A percentile compares a stretch with the other conserved stretches of the same genome.
These are phyloP conservation scores for Boletus tylopilopsis DNA, from an alignment of 768 basidiomycete genomes.

Conservation along the genomic window DNA sequence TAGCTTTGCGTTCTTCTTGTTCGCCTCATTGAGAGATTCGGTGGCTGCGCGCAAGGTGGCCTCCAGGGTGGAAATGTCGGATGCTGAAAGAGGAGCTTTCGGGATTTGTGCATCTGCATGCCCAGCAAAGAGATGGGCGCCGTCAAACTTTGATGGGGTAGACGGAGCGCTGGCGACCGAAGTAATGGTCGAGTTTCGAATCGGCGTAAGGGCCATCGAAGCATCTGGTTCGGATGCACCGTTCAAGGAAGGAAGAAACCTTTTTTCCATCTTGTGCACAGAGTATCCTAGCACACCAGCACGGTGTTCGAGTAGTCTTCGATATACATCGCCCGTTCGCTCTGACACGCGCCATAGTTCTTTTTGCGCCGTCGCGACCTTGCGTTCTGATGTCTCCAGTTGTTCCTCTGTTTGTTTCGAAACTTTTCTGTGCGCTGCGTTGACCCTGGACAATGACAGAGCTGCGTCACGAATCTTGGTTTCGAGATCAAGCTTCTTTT, in stretches of 20 bases:
- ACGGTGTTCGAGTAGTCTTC: slow-evolving; percentile 73
- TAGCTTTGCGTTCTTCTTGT: slow-evolving; percentile 59
- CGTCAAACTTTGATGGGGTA: slow-evolving; percentile 66
- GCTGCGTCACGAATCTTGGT: slow-evolving; percentile 89
- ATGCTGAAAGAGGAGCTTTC: slow-evolving; percentile 40
- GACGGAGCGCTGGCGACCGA: slow-evolving; percentile 43
- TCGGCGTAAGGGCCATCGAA: slow-evolving; percentile 53
- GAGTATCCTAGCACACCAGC: slow-evolving; percentile 76
- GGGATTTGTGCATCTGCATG: slow-evolving; percentile 62
- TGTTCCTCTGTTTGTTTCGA: slow-evolving; percentile 69
- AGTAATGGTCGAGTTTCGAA: slow-evolving; percentile 48
- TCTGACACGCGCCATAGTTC: slow-evolving; percentile 70
- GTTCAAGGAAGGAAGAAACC: slow-evolving; percentile 30
- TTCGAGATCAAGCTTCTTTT: slow-evolving; percentile 75
- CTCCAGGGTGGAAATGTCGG: slow-evolving; percentile 53
- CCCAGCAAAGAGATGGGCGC: slow-evolving; percentile 82
- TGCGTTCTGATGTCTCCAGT: slow-evolving; percentile 67
- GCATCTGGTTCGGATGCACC: slow-evolving; percentile 34
- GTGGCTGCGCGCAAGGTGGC: slow-evolving; percentile 61
- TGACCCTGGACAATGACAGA: slow-evolving; percentile 65
- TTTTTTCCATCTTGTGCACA: slow-evolving; percentile 64
- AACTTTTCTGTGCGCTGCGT: slow-evolving; percentile 50
- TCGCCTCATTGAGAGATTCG: slow-evolving; percentile 52
- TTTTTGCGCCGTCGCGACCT: slow-evolving; percentile 65
- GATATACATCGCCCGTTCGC: slow-evolving; percentile 58